A percentile compares a stretch with the other conserved stretches of the same genome.
These are phyloP conservation scores for Exserohilum rostratum DNA, from an alignment of 2,329 filamentous ascomycete genomes.

Conservation along the genomic window DNA sequence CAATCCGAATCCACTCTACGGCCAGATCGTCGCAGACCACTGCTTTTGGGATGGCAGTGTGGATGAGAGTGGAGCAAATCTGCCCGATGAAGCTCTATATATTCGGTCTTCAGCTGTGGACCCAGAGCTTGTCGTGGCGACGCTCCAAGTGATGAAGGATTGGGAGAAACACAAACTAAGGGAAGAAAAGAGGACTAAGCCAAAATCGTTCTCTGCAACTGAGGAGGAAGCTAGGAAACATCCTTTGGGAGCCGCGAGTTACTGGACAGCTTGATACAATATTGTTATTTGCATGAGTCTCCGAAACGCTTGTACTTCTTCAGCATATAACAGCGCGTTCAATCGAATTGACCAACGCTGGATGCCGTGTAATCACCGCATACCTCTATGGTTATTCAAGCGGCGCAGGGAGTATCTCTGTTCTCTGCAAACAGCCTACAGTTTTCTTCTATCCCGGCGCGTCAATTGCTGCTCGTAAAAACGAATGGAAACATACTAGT, in stretches of 20 bases:
- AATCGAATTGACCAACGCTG: too few species aligned
- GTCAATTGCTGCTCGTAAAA: too few species aligned
- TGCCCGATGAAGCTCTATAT: slow-evolving; percentile 39
- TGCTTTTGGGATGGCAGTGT: slow-evolving; percentile 42
- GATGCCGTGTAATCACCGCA: too few species aligned
- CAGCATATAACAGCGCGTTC: too few species aligned
- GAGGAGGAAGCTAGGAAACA: slow-evolving; percentile 29
- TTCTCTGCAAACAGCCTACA: too few species aligned
- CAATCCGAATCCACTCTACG: slow-evolving; percentile 38
- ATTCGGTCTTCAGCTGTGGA: slow-evolving; percentile 34
- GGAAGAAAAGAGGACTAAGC: slow-evolving; percentile 26
- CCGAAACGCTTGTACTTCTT: too few species aligned
- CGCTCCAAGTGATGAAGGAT: slow-evolving; percentile 42
- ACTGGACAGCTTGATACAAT: slow-evolving; percentile 28
- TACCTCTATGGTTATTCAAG: too few species aligned
- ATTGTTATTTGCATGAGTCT: not conserved
- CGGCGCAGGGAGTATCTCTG: too few species aligned
- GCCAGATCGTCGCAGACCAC: slow-evolving; percentile 45
- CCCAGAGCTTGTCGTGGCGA: slow-evolving; percentile 36
- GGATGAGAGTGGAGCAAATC: slow-evolving; percentile 21
- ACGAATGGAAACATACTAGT: too few species aligned
- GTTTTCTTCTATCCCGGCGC: too few species aligned
- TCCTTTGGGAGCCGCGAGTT: slow-evolving; percentile 31
- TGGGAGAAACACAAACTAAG: slow-evolving; percentile 40
- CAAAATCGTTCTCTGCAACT: slow-evolving; percentile 25